phyloP scores from a whole-genome alignment of 2,329 filamentous ascomycete species.

The Thelonectria discophora region DNA sequence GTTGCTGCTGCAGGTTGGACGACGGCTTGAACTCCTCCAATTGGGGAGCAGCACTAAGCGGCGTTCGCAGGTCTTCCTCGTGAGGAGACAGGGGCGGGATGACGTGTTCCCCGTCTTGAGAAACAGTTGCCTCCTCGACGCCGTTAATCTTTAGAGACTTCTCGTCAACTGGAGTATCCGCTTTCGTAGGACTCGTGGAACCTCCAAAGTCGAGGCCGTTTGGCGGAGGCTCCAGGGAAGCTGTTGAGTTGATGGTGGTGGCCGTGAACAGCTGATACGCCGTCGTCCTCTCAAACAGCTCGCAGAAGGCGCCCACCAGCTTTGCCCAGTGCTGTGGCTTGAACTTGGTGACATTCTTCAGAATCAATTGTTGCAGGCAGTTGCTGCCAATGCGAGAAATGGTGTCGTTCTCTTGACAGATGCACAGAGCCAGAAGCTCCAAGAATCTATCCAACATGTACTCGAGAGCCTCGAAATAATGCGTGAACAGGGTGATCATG shows the following conservation, averaged over 20 bases:
- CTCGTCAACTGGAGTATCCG: conserved; percentile 56
- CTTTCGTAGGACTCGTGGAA: conserved; percentile 51
- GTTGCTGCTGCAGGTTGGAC: conserved; percentile 81
- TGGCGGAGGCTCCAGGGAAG: conserved; percentile 59
- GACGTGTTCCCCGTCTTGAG: conserved; percentile 47
- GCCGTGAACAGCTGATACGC: conserved; percentile 95
- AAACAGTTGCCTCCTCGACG: conserved; percentile 49
- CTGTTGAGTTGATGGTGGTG: conserved; percentile 64
- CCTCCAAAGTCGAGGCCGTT: conserved; percentile 63
- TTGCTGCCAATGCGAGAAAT: conserved; percentile 98
- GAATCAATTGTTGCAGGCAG: conserved; percentile 93
- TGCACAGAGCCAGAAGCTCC: conserved; percentile 92
- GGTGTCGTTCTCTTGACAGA: conserved; percentile 99
- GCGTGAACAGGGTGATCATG: conserved; percentile 98
- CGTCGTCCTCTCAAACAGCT: conserved; percentile 93
- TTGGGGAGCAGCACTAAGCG: conserved; percentile 49
- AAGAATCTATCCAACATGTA: conserved; percentile 99
- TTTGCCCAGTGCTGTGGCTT: conserved; percentile 87
- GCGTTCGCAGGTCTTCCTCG: conserved; percentile 48
- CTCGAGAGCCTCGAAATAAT: conserved; percentile 95
- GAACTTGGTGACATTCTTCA: conserved; percentile 97
- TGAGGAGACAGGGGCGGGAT: conserved; percentile 40
- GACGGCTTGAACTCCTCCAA: conserved; percentile 90
- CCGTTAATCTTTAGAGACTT: conserved; percentile 71
- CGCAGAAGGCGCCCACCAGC: conserved; percentile 94